Conservation (phyloP, 1,139 yeast genomes). For the Candida sp. region DNA sequence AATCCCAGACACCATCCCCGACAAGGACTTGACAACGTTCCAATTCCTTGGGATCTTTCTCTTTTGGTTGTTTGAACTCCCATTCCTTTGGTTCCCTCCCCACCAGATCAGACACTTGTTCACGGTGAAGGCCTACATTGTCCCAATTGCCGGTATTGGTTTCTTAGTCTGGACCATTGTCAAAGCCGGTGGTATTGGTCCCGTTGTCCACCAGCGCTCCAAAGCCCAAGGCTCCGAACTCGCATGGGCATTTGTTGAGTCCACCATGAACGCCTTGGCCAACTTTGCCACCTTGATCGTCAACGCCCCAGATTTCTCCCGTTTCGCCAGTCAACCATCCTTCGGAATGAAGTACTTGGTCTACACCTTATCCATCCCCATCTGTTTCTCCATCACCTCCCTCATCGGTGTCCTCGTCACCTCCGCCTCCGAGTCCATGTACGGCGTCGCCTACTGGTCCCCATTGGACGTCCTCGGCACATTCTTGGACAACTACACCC, state of each 20-base stretch:
- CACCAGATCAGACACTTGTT: conserved; percentile 82
- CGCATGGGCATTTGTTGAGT: conserved; percentile 83
- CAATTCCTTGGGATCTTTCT: conserved; percentile 75
- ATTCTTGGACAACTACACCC: conserved; percentile 62
- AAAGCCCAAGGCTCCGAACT: conserved; percentile 58
- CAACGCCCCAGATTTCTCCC: conserved; percentile 90
- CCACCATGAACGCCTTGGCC: conserved; percentile 82
- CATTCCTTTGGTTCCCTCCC: conserved; percentile 82
- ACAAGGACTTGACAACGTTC: conserved; percentile 58
- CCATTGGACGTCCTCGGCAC: conserved; percentile 78
- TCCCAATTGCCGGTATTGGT: conserved; percentile 81
- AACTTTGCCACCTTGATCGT: conserved; percentile 87
- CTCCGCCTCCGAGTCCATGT: conserved; percentile 74
- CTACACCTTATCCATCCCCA: conserved; percentile 67
- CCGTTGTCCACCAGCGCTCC: conserved; percentile 58
- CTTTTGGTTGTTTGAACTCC: conserved; percentile 78
- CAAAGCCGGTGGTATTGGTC: conserved; percentile 77
- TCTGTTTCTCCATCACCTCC: conserved; percentile 80
- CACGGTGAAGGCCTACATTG: conserved; percentile 75
- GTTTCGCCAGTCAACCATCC: conserved; percentile 65
- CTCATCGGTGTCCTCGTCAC: conserved; percentile 88
- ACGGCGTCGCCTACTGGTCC: conserved; percentile 80
- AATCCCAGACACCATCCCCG: conserved; percentile 55
- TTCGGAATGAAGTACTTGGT: conserved; percentile 48
- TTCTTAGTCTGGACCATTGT: conserved; percentile 82